These are phyloP conservation scores for Calonectria honghensis DNA, from an alignment of 2,329 filamentous ascomycete genomes.

Conservation along the genomic window DNA sequence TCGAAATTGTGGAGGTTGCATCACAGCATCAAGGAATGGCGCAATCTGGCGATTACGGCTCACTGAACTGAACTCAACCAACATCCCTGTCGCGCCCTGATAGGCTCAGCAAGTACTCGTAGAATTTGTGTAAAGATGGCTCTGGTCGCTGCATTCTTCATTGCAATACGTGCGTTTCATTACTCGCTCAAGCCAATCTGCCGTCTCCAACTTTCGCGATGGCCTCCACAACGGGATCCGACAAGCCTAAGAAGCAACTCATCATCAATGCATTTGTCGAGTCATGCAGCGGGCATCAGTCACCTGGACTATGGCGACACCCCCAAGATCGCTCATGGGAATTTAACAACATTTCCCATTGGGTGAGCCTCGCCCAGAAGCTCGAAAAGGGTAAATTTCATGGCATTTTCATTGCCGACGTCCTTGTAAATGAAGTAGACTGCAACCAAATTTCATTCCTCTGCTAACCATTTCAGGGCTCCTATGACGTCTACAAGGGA, in stretches of 20 bases:
- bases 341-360: slow-evolving; percentile 77
- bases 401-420: slow-evolving; percentile 80
- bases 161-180: neutral
- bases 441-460: neutral
- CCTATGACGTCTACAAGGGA: slow-evolving; percentile 82
- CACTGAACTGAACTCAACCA: neutral
- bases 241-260: slow-evolving; percentile 60
- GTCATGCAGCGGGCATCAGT: slow-evolving; percentile 66
- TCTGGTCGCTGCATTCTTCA: slow-evolving; percentile 13
- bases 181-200: slow-evolving; percentile 5
- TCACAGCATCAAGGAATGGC: slow-evolving; percentile 29
- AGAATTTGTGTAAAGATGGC: slow-evolving; percentile 31
- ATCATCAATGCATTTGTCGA: slow-evolving; percentile 67
- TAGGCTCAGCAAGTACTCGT: neutral
- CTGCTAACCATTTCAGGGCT: slow-evolving; percentile 61
- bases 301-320: slow-evolving; percentile 73
- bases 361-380: slow-evolving; percentile 70
- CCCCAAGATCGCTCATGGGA: slow-evolving; percentile 77
- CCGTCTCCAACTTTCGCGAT: slow-evolving; percentile 6
- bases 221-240: slow-evolving; percentile 19
- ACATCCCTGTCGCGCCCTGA: slow-evolving; percentile 5
- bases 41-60: slow-evolving; percentile 5
- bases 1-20: slow-evolving; percentile 8
- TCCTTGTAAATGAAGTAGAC: slow-evolving; percentile 56
- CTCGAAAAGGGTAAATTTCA: slow-evolving; percentile 73